Evolutionary conservation across 1,284 basidiomycete species (phyloP).

Genomic region (Ganoderma multipileum): DNA sequence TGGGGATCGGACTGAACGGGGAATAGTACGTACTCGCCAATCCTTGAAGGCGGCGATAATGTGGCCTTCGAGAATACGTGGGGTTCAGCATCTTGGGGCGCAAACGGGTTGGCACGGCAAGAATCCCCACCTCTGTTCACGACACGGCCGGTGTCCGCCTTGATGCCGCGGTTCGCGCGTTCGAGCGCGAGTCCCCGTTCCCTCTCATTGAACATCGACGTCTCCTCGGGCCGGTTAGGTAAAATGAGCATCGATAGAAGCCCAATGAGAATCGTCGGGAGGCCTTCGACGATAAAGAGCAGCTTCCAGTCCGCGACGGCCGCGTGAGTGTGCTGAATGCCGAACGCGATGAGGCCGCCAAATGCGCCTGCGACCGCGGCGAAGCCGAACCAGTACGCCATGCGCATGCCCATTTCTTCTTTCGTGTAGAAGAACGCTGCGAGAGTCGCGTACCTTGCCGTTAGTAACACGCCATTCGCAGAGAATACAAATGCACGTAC

Average conservation of each 20-base stretch:
- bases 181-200: constrained; percentile 78
- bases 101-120: not conserved
- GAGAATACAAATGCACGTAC: constrained; percentile 51
- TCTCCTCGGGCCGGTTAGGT: constrained; percentile 82
- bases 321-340: constrained; percentile 63
- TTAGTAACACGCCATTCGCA: too few relatives aligned
- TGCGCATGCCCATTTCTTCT: constrained; percentile 70
- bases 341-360: constrained; percentile 77
- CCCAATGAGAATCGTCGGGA: constrained; percentile 75
- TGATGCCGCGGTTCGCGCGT: constrained; percentile 75
- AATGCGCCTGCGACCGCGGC: constrained; percentile 83
- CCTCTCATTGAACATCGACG: constrained; percentile 70
- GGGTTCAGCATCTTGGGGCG: not conserved
- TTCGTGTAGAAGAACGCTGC: constrained; percentile 80
- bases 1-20: not conserved
- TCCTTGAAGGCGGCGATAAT: constrained; percentile 71
- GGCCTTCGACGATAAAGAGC: constrained; percentile 81
- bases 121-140: constrained; percentile 66
- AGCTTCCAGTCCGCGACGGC: constrained; percentile 67
- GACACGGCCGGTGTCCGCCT: constrained; percentile 70
- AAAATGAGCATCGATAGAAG: constrained; percentile 69
- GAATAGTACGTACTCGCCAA: constrained; percentile 61
- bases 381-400: constrained; percentile 83
- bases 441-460: too few relatives aligned
- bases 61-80: constrained; percentile 50